Percentiles rank a stretch among this genome's conserved stretches.
Evolutionary conservation across 2,329 filamentous ascomycete species (phyloP).

Genomic region (Penicillium occitanis): DNA sequence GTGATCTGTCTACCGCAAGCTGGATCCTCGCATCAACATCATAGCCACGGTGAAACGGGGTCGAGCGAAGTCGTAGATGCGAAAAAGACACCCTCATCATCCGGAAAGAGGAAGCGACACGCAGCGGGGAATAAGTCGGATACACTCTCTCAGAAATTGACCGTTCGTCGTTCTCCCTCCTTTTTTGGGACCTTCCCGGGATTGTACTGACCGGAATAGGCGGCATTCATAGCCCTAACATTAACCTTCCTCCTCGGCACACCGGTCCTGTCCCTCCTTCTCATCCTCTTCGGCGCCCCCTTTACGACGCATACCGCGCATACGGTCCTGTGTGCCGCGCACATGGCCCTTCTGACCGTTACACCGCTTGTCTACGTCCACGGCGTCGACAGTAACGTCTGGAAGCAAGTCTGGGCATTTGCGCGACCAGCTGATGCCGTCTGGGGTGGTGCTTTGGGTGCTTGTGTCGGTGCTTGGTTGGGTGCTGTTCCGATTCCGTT

Average conservation of each 20-base stretch:
- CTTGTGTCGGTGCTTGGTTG: constrained; percentile 79
- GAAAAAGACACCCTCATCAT: constrained; percentile 4
- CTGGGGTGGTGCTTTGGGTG: constrained; percentile 78
- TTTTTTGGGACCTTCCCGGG: background rate
- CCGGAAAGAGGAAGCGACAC: constrained; percentile 15
- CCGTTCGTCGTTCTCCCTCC: background rate
- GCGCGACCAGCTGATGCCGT: constrained; percentile 76
- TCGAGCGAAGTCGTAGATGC: background rate
- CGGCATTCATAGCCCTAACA: constrained; percentile 67
- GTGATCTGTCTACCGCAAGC: constrained; percentile 60
- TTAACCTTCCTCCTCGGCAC: constrained; percentile 53
- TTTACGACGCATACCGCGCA: constrained; percentile 76
- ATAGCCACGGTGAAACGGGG: constrained; percentile 9
- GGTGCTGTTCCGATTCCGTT: constrained; percentile 93
- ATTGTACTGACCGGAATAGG: constrained; percentile 47
- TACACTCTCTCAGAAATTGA: constrained; percentile 19
- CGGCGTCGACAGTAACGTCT: constrained; percentile 70
- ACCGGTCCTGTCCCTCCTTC: constrained; percentile 58
- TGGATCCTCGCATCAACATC: constrained; percentile 34
- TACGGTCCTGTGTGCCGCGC: constrained; percentile 76
- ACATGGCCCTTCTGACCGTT: constrained; percentile 74
- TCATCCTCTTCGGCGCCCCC: constrained; percentile 90
- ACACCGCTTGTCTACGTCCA: constrained; percentile 84
- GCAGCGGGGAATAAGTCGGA: constrained; percentile 1
- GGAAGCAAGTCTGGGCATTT: constrained; percentile 68